Evolutionary conservation across 148 eudicot species (phyloP).

Genomic region (Rhododendron kiyosumense): DNA sequence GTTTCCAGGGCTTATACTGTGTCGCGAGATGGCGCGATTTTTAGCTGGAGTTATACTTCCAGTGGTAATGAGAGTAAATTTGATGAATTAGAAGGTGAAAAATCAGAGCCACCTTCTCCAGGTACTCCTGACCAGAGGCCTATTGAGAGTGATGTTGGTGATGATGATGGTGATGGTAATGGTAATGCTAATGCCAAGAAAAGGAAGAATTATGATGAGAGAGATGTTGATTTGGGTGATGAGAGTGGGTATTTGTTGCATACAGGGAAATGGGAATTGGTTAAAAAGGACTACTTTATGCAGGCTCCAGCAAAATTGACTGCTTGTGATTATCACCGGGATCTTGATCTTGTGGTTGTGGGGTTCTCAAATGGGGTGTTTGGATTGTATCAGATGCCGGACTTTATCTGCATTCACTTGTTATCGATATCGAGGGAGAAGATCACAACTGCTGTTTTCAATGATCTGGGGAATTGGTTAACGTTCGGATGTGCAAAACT

Average conservation of each 20-base stretch:
- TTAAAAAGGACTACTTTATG: constrained; percentile 80
- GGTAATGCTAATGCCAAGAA: constrained; percentile 29
- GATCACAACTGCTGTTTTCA: constrained; percentile 79
- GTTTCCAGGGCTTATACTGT: constrained; percentile 57
- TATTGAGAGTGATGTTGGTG: constrained; percentile 31
- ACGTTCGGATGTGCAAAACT: constrained; percentile 92
- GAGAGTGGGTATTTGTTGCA: constrained; percentile 44
- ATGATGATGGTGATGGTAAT: constrained; percentile 14
- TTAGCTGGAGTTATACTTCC: constrained; percentile 51
- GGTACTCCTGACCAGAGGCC: constrained; percentile 68
- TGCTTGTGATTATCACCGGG: constrained; percentile 72
- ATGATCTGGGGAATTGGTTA: constrained; percentile 90
- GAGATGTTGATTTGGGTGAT: constrained; percentile 27
- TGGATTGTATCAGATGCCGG: constrained; percentile 94
- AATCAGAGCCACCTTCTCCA: constrained; percentile 65
- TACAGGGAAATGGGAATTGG: constrained; percentile 67
- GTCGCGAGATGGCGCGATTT: constrained; percentile 81
- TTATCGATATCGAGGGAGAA: constrained; percentile 82
- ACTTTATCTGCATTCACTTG: constrained; percentile 76
- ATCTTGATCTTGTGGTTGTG: constrained; percentile 71
- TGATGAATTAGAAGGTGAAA: constrained; percentile 26
- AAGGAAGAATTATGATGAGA: constrained; percentile 54
- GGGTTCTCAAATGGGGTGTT: constrained; percentile 94
- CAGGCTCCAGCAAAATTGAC: constrained; percentile 84
- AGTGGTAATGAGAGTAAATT: constrained; percentile 24